Evolutionary conservation across 495 filamentous ascomycete species (phyloP), one percentile per base, ranked within the genome.

Genomic region (Aspergillus bridgeri): DNA sequence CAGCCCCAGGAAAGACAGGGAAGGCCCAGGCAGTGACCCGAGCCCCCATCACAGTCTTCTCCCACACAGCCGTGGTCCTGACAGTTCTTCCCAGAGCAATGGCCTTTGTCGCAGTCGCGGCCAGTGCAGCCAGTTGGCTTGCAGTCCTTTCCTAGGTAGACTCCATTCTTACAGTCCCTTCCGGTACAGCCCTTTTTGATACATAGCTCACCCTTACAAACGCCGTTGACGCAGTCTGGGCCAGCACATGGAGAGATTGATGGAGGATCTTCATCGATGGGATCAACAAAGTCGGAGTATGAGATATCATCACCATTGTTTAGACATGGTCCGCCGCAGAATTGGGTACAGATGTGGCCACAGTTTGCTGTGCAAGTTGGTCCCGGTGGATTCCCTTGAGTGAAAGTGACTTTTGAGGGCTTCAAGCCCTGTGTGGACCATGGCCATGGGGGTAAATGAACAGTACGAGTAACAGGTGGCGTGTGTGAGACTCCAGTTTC

Each of bases 341-440:
- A 59, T 19, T 3, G 27, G 13, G 29, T 33, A 18, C 57, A 59
- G 22, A 53, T 54, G 11, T 48, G 43, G 6, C 57, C 57, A 21
- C 57, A 54, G 43, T 54, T 44, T 13, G 57, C 51, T 0, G 50
- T 59, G 51, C 57, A 59, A 1, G 57, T 44, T 11, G 57, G 57
- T 13, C 57, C 45, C 3, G 57, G 25, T 0, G 57, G 57, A 15
- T 24, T 19, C 8, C 57, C 57, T 22, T 58, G 33, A 9, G 20
- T 51, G 38, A 58, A 58, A n/a, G 24, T 49, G 20, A 57, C 22
- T 5, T 6, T 49, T 8, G 48, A 25, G 17, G 21, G 23, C 6
- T 42, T 29, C 3, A 38, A 3, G 17, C 38, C 47, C 7, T n/a
- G 9, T 5, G 56, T 51, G 3, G 48, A 23, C 56, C 56, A 58